phyloP scores from a whole-genome alignment of 1,139 yeast genomes.

The Arxiozyma telluris region DNA sequence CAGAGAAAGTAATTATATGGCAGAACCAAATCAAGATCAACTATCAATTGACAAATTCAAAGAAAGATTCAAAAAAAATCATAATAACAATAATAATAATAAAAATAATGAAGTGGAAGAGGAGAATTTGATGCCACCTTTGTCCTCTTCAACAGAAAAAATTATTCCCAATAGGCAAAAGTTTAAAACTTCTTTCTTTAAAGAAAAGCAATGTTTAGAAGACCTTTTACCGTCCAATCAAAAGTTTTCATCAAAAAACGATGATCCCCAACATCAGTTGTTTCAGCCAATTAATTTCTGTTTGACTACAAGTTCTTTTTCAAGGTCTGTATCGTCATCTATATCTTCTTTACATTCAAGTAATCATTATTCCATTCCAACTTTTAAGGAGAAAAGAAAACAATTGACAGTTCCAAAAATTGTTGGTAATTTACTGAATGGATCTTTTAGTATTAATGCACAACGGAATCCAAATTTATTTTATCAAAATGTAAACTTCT shows the following conservation, averaged over 20 bases:
- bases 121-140: not conserved
- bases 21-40: not conserved
- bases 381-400: slow-evolving; percentile 16
- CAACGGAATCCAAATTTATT: slow-evolving; percentile 3
- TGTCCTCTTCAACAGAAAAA: not conserved
- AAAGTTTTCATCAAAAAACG: not conserved
- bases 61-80: too few species aligned
- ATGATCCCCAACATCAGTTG: not conserved
- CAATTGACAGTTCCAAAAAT: slow-evolving; percentile 15
- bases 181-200: not conserved
- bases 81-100: not conserved
- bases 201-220: too few species aligned
- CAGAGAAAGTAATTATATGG: not conserved
- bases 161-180: too few species aligned
- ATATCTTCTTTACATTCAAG: slow-evolving; percentile 6
- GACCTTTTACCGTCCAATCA: not conserved
- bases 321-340: not conserved
- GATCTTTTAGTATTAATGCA: slow-evolving; percentile 8
- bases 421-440: slow-evolving; percentile 14
- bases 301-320: not conserved
- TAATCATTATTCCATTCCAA: slow-evolving; percentile 20
- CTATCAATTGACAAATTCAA: too few species aligned
- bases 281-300: not conserved
- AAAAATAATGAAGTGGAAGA: not conserved
- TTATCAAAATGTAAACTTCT: slow-evolving; percentile 5